Conservation (phyloP, 2,329 filamentous ascomycete species). For the Calonectria hongkongensis region DNA sequence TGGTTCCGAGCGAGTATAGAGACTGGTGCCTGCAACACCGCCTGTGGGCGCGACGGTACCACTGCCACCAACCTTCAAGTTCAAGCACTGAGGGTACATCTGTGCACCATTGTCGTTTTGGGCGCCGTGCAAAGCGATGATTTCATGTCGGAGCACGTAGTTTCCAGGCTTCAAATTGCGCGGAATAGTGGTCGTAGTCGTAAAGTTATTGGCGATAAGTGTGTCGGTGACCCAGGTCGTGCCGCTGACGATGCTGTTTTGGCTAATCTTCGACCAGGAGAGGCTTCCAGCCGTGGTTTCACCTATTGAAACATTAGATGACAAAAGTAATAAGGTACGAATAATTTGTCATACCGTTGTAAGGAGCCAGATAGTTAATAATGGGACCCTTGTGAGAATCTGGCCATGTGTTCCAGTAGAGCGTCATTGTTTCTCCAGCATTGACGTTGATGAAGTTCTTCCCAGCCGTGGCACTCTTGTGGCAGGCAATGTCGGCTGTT, state of each 20-base stretch:
- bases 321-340: background rate
- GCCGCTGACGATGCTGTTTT: slow-evolving; percentile 68
- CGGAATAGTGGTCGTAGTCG: slow-evolving; percentile 56
- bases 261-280: slow-evolving; percentile 78
- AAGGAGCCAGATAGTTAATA: slow-evolving; percentile 77
- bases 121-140: slow-evolving; percentile 68
- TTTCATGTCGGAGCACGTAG: slow-evolving; percentile 71
- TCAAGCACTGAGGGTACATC: slow-evolving; percentile 70
- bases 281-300: slow-evolving; percentile 65
- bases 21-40: slow-evolving; percentile 54
- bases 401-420: slow-evolving; percentile 65
- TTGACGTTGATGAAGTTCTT: slow-evolving; percentile 59
- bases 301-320: background rate
- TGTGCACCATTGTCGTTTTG: slow-evolving; percentile 66
- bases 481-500: slow-evolving; percentile 66
- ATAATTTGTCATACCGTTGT: slow-evolving; percentile 71
- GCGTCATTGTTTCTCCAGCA: slow-evolving; percentile 61
- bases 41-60: slow-evolving; percentile 56
- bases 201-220: slow-evolving; percentile 64
- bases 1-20: slow-evolving; percentile 51
- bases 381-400: slow-evolving; percentile 70
- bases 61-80: slow-evolving; percentile 65
- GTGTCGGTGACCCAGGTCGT: slow-evolving; percentile 59
- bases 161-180: slow-evolving; percentile 58
- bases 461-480: slow-evolving; percentile 62